Evolutionary conservation across 306 rosid genomes (phyloP).

Genomic region (Heteromeles arbutifolia): DNA sequence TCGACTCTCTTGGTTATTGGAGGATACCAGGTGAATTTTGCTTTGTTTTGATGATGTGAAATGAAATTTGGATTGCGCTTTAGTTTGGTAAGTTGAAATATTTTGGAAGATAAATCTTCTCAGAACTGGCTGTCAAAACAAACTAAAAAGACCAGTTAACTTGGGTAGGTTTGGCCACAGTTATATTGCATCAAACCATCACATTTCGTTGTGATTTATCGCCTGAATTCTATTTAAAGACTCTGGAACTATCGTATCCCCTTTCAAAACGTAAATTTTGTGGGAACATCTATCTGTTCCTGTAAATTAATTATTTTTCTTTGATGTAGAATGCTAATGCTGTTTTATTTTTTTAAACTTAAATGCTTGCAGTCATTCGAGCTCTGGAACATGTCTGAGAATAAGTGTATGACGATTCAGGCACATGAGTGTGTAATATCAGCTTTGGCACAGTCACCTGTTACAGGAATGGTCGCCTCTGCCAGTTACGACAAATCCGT

Average conservation of each 20-base stretch:
- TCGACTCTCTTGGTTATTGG: conserved; percentile 80
- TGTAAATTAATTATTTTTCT: background rate
- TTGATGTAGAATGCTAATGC: conserved; percentile 4
- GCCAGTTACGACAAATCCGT: conserved; percentile 85
- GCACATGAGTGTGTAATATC: conserved; percentile 81
- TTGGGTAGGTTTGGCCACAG: background rate
- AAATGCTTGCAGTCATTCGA: conserved; percentile 66
- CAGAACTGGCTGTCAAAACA: background rate
- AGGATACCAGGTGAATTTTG: conserved; percentile 69
- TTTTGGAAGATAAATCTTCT: background rate
- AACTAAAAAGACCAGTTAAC: too few relatives aligned
- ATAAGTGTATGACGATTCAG: conserved; percentile 61
- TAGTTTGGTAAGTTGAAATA: background rate
- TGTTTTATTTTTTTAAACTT: background rate
- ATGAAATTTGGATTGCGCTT: background rate
- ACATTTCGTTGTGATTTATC: background rate
- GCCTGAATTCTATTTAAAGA: background rate
- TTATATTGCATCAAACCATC: background rate
- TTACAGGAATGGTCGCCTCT: conserved; percentile 83
- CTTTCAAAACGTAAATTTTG: background rate
- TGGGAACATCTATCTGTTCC: background rate
- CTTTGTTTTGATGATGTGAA: background rate
- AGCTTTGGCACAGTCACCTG: conserved; percentile 75
- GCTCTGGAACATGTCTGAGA: conserved; percentile 81
- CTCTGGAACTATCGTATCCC: background rate